Evolutionary conservation across 768 basidiomycete genomes (phyloP), one percentile per base, ranked within the genome.

Genomic region (Obba rivulosa): DNA sequence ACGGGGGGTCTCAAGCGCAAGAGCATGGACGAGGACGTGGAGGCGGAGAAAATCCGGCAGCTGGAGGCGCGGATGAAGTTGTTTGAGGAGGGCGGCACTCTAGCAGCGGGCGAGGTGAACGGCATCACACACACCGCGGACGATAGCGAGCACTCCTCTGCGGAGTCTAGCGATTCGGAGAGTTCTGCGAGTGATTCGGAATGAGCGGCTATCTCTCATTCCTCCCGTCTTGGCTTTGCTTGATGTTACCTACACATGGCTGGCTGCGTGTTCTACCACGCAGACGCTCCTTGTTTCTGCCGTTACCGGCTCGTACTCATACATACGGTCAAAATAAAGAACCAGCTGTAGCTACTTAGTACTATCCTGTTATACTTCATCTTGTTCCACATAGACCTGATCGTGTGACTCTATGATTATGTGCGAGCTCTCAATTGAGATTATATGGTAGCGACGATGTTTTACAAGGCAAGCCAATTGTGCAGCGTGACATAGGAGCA

Each of bases 11-110:
- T 92, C 41, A 92, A 93, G 66, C 83, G 92, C 49, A 92, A 93
- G 76, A 90, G 87, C 62, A 94, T 97, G 89, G 92, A 97, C 62
- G 93, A 98, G 70, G 89, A 92, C 55, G 87, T 86, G 28, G 95
- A 99, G 69, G 87, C 90, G 8, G 92, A 92, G 72, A 92, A 94
- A 74, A 99, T 99, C 61, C 80, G 87, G 43, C 77, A 81, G 65
- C 76, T 99, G 37, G 95, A 99, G 68, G 84, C 84, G 58, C 83
- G 91, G 53, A 84, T 97, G 73, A 76, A 79, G 23, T 76, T 89
- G 24, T 94, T 98, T 64, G 86, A 92, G 41, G 73, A 80, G 52
- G 74, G 74, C 34, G 60, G 57, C 16, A 50, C 51, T 18, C 49
- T 50, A 8, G 52, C 63, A 0, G 56, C 51, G 11, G 54, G 58